A percentile compares a stretch with the other conserved stretches of the same genome.
phyloP scores from a whole-genome alignment of 306 rosid species.

The Castanopsis chinensis region DNA sequence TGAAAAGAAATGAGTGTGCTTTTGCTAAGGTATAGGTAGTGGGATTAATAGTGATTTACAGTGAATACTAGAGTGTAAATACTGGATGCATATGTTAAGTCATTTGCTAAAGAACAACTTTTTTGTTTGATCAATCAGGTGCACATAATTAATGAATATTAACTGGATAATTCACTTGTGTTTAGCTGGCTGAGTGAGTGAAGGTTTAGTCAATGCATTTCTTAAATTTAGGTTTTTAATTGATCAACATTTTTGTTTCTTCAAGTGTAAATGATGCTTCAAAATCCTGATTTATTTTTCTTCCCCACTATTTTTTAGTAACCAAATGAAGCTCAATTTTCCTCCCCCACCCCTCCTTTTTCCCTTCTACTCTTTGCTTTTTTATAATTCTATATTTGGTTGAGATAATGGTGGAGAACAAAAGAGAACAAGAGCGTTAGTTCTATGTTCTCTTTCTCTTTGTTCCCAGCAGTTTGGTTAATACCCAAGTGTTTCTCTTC shows the following conservation, averaged over 20 bases:
- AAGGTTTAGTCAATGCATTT: too few species aligned
- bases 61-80: not conserved
- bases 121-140: too few species aligned
- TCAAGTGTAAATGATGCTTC: too few species aligned
- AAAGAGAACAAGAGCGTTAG: not conserved
- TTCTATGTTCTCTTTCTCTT: too few species aligned
- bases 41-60: not conserved
- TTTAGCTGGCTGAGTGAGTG: not conserved
- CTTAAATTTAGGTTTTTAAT: too few species aligned
- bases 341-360: too few species aligned
- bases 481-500: too few species aligned
- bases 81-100: not conserved
- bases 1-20: not conserved
- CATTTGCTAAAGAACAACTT: not conserved
- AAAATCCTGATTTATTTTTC: too few species aligned
- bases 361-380: not conserved
- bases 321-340: too few species aligned
- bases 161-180: not conserved
- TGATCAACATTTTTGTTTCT: too few species aligned
- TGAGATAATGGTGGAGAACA: not conserved
- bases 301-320: too few species aligned
- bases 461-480: too few species aligned
- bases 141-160: not conserved
- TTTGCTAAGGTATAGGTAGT: not conserved
- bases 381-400: not conserved